Conservation (phyloP, 2,329 filamentous ascomycete species). For the Teratosphaeria viscida region DNA sequence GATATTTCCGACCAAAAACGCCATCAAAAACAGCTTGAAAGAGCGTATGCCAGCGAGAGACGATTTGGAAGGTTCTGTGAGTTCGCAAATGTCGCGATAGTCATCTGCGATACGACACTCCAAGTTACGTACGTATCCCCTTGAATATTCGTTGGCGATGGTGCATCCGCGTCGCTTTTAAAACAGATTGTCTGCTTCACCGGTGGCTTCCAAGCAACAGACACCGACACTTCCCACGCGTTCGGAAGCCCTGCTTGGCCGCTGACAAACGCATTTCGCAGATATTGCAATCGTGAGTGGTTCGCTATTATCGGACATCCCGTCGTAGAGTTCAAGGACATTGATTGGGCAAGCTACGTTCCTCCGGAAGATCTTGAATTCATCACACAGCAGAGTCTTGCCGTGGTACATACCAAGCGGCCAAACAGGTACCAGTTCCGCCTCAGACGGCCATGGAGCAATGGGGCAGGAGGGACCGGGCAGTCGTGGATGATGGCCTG, state of each 20-base stretch:
- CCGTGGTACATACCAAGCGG: slow-evolving; percentile 7
- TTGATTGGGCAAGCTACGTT: slow-evolving; percentile 31
- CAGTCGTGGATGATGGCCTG: slow-evolving; percentile 9
- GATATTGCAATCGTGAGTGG: slow-evolving; percentile 33
- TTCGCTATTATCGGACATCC: slow-evolving; percentile 38
- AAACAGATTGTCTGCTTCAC: too few species aligned
- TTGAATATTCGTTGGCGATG: too few species aligned
- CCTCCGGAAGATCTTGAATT: slow-evolving; percentile 1
- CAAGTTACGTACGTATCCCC: slow-evolving; percentile 22
- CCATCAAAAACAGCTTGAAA: slow-evolving; percentile 29
- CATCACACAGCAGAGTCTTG: slow-evolving; percentile 2
- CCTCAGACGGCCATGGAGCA: slow-evolving; percentile 17
- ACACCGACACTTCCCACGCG: too few species aligned
- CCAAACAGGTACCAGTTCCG: slow-evolving; percentile 36
- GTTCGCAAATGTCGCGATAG: slow-evolving; percentile 28
- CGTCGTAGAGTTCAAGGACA: slow-evolving; percentile 28
- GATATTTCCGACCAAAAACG: slow-evolving; percentile 17
- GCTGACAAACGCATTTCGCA: too few species aligned
- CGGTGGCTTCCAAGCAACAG: too few species aligned
- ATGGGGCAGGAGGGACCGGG: slow-evolving; percentile 10
- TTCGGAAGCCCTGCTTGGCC: too few species aligned
- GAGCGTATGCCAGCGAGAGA: slow-evolving; percentile 28
- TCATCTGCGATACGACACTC: slow-evolving; percentile 10
- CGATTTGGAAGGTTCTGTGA: slow-evolving; percentile 14
- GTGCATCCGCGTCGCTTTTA: too few species aligned